Conservation (phyloP, 176 grass and related monocot genomes). For the Oryza punctata region DNA sequence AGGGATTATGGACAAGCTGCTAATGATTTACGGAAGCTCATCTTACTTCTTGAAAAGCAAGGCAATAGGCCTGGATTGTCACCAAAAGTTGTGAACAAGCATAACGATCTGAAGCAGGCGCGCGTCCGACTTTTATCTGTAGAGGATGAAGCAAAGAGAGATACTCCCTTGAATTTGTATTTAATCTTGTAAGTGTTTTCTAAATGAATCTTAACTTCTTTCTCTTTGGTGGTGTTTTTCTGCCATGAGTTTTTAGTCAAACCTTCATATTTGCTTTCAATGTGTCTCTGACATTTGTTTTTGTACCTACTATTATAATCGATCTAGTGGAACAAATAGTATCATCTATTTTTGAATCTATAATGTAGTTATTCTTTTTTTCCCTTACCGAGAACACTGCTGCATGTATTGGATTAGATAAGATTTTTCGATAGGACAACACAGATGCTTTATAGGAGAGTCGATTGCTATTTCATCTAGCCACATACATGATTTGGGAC, state of each 20-base stretch:
- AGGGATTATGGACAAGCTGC: slow-evolving; percentile 84
- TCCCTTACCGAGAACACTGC: not conserved
- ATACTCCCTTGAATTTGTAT: slow-evolving; percentile 79
- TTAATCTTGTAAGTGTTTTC: slow-evolving; percentile 86
- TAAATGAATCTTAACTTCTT: slow-evolving; percentile 20
- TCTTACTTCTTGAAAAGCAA: slow-evolving; percentile 71
- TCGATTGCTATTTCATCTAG: not conserved
- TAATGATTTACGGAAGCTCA: slow-evolving; percentile 74
- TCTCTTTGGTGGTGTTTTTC: slow-evolving; percentile 22
- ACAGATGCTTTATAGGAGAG: not conserved
- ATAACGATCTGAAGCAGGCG: slow-evolving; percentile 69
- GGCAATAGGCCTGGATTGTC: slow-evolving; percentile 39
- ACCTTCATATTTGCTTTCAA: not conserved
- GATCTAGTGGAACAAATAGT: slow-evolving; percentile 1
- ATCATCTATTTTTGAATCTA: slow-evolving; percentile 1
- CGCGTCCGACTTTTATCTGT: slow-evolving; percentile 55
- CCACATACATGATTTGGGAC: not conserved
- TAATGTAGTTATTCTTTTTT: not conserved
- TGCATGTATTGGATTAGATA: not conserved
- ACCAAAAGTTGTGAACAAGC: slow-evolving; percentile 55
- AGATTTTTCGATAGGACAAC: not conserved
- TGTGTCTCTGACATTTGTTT: slow-evolving; percentile 24
- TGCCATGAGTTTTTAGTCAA: not conserved
- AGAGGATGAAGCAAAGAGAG: slow-evolving; percentile 77
- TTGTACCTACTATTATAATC: not conserved